These are phyloP conservation scores for Dactylellina haptotyla DNA, from an alignment of 2,329 filamentous ascomycete species.

Conservation along the genomic window DNA sequence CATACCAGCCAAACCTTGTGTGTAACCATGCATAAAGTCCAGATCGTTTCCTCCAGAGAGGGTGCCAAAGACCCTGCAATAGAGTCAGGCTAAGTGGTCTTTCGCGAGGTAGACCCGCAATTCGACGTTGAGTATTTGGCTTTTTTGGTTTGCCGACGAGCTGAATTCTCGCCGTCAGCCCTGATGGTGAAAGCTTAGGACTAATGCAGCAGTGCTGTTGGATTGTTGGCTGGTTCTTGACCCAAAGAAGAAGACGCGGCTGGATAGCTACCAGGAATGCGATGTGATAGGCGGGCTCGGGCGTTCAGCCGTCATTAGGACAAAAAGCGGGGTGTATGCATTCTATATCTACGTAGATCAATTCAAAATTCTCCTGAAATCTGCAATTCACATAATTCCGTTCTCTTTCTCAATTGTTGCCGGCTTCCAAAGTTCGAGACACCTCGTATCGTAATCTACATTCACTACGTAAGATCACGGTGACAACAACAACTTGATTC, in stretches of 20 bases:
- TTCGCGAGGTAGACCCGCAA: constrained; percentile 9
- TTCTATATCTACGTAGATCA: background rate
- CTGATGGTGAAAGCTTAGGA: background rate
- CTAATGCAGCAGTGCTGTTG: background rate
- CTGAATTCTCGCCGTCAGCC: background rate
- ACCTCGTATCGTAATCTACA: too few relatives aligned
- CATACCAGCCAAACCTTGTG: background rate
- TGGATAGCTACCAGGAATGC: constrained; percentile 9
- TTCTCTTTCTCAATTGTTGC: background rate
- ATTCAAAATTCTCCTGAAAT: too few relatives aligned
- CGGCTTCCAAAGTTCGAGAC: too few relatives aligned
- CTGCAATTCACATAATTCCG: too few relatives aligned
- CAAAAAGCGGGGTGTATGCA: constrained; percentile 7
- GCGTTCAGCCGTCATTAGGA: background rate
- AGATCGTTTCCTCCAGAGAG: background rate
- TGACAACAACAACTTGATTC: background rate
- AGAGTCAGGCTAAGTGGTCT: background rate
- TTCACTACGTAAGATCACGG: too few relatives aligned
- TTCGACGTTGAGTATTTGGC: background rate
- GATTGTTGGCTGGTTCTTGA: background rate
- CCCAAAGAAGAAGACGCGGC: constrained; percentile 2
- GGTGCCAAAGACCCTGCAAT: background rate
- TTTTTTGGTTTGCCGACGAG: background rate
- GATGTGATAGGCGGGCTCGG: background rate
- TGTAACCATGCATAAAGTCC: background rate